These are phyloP conservation scores for Piloderma croceum DNA, from an alignment of 768 basidiomycete species.

Conservation along the genomic window DNA sequence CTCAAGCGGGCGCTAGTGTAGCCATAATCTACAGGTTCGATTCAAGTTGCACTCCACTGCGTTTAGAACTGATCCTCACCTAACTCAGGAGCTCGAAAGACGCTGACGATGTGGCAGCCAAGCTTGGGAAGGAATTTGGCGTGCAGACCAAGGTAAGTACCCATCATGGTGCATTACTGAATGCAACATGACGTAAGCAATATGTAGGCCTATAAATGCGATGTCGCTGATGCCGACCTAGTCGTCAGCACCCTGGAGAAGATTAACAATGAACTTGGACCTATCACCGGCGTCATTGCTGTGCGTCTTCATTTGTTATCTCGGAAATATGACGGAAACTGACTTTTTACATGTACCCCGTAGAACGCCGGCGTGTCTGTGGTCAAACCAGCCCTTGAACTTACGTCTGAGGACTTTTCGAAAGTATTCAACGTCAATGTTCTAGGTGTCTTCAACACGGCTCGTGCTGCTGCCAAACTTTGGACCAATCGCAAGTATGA, in stretches of 20 bases:
- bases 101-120: slow-evolving; percentile 42
- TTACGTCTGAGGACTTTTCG: slow-evolving; percentile 50
- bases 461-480: slow-evolving; percentile 49
- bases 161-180: background rate
- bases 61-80: background rate
- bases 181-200: background rate
- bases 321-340: too few relatives aligned
- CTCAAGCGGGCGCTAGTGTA: slow-evolving; percentile 50
- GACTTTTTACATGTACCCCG: background rate
- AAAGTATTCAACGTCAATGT: slow-evolving; percentile 56
- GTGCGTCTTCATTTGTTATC: slow-evolving; percentile 22
- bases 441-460: slow-evolving; percentile 60
- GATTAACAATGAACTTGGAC: slow-evolving; percentile 45
- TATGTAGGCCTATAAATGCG: slow-evolving; percentile 55
- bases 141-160: slow-evolving; percentile 38
- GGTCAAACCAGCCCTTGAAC: slow-evolving; percentile 55
- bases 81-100: slow-evolving; percentile 38
- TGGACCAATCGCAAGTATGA: slow-evolving; percentile 35
- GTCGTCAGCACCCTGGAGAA: slow-evolving; percentile 39
- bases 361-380: slow-evolving; percentile 62
- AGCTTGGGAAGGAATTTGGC: slow-evolving; percentile 42
- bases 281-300: slow-evolving; percentile 51
- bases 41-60: background rate
- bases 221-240: slow-evolving; percentile 44
- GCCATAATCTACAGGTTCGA: slow-evolving; percentile 55